Evolutionary conservation across 1,139 yeast genomes (phyloP), one percentile per base, ranked within the genome.

Genomic region (Yamadazyma conglobata): DNA sequence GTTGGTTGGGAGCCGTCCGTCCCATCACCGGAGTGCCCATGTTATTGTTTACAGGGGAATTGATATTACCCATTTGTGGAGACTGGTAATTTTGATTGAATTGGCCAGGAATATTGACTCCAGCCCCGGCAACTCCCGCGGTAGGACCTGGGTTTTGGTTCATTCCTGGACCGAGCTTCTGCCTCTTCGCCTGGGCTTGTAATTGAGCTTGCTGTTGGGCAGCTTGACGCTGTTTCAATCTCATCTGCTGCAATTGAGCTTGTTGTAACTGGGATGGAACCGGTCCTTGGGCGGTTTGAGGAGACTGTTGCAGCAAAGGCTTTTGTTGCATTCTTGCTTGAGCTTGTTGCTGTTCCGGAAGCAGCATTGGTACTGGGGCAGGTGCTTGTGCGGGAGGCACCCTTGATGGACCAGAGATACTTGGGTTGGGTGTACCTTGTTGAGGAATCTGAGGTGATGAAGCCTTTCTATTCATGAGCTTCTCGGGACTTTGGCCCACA

Each of bases 181-280:
- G 30, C 12, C 30, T 27, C 10, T 22, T 33, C 6, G 17, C 25
- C 32, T 40, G 40, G 15, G 34, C 45, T 28, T 38, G 50, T 25
- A 31, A 35, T 24, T 29, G 38, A 5, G 26, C 31, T 19, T 33
- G 44, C n/a, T 36, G 38, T 24, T 43, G 47, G 7, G 38, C 35
- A 24, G 27, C 35, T 37, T 47, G 54, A 29, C 52, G 55, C 32
- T 51, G 50, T 31, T 44, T 46, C 28, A 45, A 50, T 22, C 37
- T 30, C 27, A 46, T 50, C 26, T 47, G 52, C 32, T 57, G 53
- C 22, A 12, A 17, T 22, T 27, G 34, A 10, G 21, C 25, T 15
- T 25, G 33, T 29, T 24, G 32, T 21, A 17, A 19, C 13, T 15
- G 28, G n/a, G n/a, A n/a, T n/a, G n/a, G n/a, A n/a, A n/a, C n/a